Percentiles rank a stretch among this genome's conserved stretches.
Conservation (phyloP, 768 basidiomycete species). For the Phaeolepiota aurea region DNA sequence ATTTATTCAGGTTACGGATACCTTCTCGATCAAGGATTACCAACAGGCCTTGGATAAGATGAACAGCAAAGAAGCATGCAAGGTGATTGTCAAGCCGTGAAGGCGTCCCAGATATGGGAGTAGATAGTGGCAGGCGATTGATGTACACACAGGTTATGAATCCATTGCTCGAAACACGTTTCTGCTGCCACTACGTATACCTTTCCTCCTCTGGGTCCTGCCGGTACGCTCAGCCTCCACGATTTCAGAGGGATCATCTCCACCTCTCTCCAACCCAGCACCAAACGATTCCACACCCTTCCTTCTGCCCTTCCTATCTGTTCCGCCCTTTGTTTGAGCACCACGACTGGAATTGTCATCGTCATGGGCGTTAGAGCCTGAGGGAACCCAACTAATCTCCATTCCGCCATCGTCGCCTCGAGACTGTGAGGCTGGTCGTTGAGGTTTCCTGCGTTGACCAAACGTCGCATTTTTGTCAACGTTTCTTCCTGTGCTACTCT, state of each 20-base stretch:
- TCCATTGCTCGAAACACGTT: constrained; percentile 57
- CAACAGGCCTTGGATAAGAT: constrained; percentile 69
- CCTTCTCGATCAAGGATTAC: constrained; percentile 62
- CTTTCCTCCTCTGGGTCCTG: constrained; percentile 70
- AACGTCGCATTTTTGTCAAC: constrained; percentile 53
- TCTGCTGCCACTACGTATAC: constrained; percentile 83
- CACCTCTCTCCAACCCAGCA: constrained; percentile 82
- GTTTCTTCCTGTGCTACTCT: constrained; percentile 15
- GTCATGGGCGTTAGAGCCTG: constrained; percentile 25
- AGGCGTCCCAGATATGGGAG: background rate
- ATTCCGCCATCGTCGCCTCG: constrained; percentile 53
- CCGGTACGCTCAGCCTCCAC: constrained; percentile 68
- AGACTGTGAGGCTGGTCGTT: constrained; percentile 4
- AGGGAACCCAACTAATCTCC: constrained; percentile 82
- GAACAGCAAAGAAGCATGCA: constrained; percentile 51
- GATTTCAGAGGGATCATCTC: constrained; percentile 39
- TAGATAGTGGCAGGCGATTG: too few relatives aligned
- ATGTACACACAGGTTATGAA: too few relatives aligned
- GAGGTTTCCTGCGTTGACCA: constrained; percentile 50
- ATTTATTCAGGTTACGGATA: constrained; percentile 36
- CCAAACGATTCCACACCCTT: constrained; percentile 78
- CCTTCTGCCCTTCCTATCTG: constrained; percentile 17
- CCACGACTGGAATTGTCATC: constrained; percentile 18
- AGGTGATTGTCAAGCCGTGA: constrained; percentile 52
- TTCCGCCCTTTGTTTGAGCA: constrained; percentile 20